Base-by-base conservation (phyloP, 768 basidiomycete genomes). In the Amanita fuliginea region DNA sequence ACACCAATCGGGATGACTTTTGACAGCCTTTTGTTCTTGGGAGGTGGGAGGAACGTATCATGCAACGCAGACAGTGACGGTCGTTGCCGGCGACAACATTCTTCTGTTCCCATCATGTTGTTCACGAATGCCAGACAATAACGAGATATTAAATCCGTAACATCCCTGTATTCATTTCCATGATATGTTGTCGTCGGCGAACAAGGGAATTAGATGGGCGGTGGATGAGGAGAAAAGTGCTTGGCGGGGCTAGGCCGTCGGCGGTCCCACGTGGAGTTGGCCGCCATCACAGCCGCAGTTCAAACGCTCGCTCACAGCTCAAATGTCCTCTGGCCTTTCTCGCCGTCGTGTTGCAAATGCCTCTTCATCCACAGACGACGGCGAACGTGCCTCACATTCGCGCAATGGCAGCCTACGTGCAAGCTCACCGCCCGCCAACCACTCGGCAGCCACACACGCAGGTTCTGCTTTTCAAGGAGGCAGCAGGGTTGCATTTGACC, bases 401-500 rank as follows among this genome's bases (percentile, higher is more conserved):
- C 9, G 34, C 3, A 35, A 47, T 18, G 34, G 34, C 14, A 37
- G 46, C 21, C 13, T 37, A 6, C 46, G 34, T 24, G 21, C 18
- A 9, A 36, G 6, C 46, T 2, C 35, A 3, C 35, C 22, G 22
- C 35, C 36, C 26, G 11, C 26, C 13, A 21, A 35, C 35, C 46
- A 47, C 33, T 36, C 46, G 8, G 35, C 9, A 8, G 9, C 46
- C 6, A 49, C 48, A 1, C 84, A 87, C 60, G 86, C 84, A 0
- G 84, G 88, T 51, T 80, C 83, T 19, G 91, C 92, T 1, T 85
- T 95, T 55, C 84, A 85, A 52, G 87, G 91, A 42, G 81, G 92
- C 22, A 80, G 76, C 57, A 90, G 84, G 70, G 80, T 99, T 59
- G 96, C 95, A 4, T 97, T 75, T 60, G 96, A 98, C 72, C 93